phyloP scores from a whole-genome alignment of 2,329 filamentous ascomycete genomes.

The Harringtonia aguacate region DNA sequence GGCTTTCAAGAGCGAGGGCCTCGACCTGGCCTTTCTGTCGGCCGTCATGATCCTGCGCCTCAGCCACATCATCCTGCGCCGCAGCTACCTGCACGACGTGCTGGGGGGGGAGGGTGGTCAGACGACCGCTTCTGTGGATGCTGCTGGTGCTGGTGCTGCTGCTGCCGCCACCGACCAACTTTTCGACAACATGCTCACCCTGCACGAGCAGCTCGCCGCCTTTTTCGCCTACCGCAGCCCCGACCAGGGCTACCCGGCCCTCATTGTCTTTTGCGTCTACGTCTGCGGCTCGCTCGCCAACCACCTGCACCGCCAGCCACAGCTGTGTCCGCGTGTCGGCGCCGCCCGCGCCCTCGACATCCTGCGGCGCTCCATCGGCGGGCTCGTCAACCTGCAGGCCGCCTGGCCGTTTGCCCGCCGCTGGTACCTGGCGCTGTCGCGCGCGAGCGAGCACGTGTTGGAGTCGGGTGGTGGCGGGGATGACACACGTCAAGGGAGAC shows the following conservation, averaged over 20 bases:
- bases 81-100: background rate
- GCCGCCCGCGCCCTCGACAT: too few relatives aligned
- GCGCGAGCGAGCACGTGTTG: too few relatives aligned
- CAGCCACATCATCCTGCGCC: slow-evolving; percentile 20
- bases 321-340: too few relatives aligned
- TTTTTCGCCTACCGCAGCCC: slow-evolving; percentile 4
- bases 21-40: slow-evolving; percentile 22
- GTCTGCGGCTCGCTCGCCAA: slow-evolving; percentile 23
- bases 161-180: slow-evolving; percentile 13
- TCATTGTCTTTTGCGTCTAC: slow-evolving; percentile 28
- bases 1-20: slow-evolving; percentile 19
- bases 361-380: too few relatives aligned
- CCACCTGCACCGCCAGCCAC: too few relatives aligned
- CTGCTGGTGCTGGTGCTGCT: too few relatives aligned
- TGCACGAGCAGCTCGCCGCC: slow-evolving; percentile 23
- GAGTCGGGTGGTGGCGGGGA: too few relatives aligned
- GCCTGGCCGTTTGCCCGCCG: too few relatives aligned
- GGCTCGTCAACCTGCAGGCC: too few relatives aligned
- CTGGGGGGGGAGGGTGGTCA: background rate
- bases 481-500: too few relatives aligned
- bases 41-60: slow-evolving; percentile 21
- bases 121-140: background rate
- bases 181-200: slow-evolving; percentile 21
- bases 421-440: too few relatives aligned
- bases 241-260: slow-evolving; percentile 17